Evolutionary conservation across 2,329 filamentous ascomycete species (phyloP).

Genomic region (Elsinoe perseae): DNA sequence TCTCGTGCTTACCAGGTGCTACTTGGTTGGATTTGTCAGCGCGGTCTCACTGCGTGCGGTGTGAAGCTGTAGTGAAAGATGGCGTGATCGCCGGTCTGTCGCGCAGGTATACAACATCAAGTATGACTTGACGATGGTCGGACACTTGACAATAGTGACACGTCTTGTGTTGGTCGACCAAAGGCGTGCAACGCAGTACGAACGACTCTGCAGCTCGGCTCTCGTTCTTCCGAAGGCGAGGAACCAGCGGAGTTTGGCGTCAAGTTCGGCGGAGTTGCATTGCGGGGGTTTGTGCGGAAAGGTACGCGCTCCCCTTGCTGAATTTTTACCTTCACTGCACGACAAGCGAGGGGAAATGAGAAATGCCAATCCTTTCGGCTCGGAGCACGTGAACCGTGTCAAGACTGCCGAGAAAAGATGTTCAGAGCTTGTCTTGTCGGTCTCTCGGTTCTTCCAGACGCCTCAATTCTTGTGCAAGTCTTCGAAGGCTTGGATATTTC

Average conservation of each 20-base stretch:
- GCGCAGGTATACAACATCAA: too few species aligned
- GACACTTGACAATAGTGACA: too few species aligned
- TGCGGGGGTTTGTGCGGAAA: background rate
- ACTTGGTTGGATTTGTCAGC: background rate
- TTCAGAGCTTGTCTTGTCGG: background rate
- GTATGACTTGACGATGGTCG: too few species aligned
- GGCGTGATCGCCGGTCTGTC: too few species aligned
- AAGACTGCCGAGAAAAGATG: slow-evolving; percentile 1
- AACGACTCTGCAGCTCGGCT: background rate
- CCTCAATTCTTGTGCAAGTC: slow-evolving; percentile 1
- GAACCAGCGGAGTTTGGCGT: background rate
- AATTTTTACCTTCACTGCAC: background rate
- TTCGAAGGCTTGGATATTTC: background rate
- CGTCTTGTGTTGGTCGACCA: too few species aligned
- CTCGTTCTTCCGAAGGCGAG: background rate
- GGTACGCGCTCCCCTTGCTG: background rate
- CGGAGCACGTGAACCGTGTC: slow-evolving; percentile 9
- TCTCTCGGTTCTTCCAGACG: background rate
- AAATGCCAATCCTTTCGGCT: background rate
- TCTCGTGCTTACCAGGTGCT: too few species aligned
- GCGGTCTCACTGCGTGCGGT: background rate
- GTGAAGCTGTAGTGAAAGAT: background rate
- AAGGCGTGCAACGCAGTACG: background rate
- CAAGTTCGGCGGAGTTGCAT: background rate
- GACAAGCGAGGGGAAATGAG: background rate